phyloP scores from a whole-genome alignment of 352 stramenopile genomes.

The Phytopythium boreale region DNA sequence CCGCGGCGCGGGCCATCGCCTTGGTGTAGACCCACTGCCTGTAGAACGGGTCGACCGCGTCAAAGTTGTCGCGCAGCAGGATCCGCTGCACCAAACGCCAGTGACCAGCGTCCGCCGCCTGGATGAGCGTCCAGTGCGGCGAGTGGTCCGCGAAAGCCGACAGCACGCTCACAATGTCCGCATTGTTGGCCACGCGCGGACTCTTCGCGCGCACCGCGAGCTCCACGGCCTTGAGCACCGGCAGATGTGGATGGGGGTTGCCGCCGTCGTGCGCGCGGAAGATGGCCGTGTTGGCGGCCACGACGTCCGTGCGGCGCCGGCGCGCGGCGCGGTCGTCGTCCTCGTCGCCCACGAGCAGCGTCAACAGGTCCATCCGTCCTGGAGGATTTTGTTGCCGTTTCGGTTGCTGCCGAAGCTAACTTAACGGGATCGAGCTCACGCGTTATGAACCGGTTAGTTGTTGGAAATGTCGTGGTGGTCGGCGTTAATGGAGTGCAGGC shows the following conservation, averaged over 20 bases:
- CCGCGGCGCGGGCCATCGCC: conserved; percentile 24
- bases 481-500: too few species aligned
- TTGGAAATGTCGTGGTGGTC: too few species aligned
- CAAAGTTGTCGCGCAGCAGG: conserved; percentile 5
- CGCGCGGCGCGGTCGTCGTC: neutral
- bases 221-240: neutral
- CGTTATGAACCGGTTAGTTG: too few species aligned
- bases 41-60: conserved; percentile 8
- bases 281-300: neutral
- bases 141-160: conserved; percentile 25
- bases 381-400: neutral
- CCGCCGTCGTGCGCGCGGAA: neutral
- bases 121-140: conserved; percentile 15
- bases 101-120: conserved; percentile 11
- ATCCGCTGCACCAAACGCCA: conserved; percentile 19
- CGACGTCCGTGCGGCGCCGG: neutral
- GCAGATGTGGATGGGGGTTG: neutral
- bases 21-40: conserved; percentile 23
- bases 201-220: neutral
- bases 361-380: neutral
- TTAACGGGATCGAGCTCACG: too few species aligned
- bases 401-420: too few species aligned
- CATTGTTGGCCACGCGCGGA: neutral
- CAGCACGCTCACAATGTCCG: conserved; percentile 17
- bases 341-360: neutral